Conservation (phyloP, 2,329 filamentous ascomycete genomes). For the Cladosporium sphaerospermum region DNA sequence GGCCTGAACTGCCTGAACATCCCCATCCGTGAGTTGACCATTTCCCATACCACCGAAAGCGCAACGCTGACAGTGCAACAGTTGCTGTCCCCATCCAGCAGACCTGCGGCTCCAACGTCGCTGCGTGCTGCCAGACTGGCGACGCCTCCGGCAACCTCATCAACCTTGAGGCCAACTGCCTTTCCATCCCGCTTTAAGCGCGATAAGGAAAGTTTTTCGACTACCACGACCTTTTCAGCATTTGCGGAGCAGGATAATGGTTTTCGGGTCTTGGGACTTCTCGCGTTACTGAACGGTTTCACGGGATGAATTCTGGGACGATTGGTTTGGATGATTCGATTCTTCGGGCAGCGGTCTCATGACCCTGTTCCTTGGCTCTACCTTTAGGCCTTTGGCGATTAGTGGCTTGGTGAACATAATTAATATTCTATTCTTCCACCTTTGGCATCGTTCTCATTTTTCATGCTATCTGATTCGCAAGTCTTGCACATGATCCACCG, state of each 20-base stretch:
- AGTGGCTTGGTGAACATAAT: conserved; percentile 5
- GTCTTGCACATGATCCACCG: not conserved
- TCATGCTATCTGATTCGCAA: not conserved
- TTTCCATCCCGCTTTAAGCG: conserved; percentile 11
- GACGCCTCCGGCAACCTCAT: conserved; percentile 6
- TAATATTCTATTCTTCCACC: conserved; percentile 4
- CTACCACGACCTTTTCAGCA: conserved; percentile 11
- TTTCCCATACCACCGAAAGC: not conserved
- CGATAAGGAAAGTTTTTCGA: not conserved
- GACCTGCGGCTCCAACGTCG: conserved; percentile 11
- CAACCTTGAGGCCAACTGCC: conserved; percentile 11
- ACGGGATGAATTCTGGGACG: conserved; percentile 6
- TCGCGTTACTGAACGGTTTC: not conserved
- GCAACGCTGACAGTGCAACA: not conserved
- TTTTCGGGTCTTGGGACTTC: conserved; percentile 4
- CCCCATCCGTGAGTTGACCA: conserved; percentile 2
- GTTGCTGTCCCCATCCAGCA: conserved; percentile 8
- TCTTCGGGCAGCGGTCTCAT: conserved; percentile 5
- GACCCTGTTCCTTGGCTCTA: not conserved
- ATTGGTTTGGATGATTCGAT: conserved; percentile 1
- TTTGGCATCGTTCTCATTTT: not conserved
- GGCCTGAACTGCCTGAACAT: conserved; percentile 9
- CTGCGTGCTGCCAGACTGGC: conserved; percentile 9
- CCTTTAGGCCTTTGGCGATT: not conserved
- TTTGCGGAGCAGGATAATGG: conserved; percentile 11